Conservation (phyloP, 139 green algal species). For the Ulvella scutata region DNA sequence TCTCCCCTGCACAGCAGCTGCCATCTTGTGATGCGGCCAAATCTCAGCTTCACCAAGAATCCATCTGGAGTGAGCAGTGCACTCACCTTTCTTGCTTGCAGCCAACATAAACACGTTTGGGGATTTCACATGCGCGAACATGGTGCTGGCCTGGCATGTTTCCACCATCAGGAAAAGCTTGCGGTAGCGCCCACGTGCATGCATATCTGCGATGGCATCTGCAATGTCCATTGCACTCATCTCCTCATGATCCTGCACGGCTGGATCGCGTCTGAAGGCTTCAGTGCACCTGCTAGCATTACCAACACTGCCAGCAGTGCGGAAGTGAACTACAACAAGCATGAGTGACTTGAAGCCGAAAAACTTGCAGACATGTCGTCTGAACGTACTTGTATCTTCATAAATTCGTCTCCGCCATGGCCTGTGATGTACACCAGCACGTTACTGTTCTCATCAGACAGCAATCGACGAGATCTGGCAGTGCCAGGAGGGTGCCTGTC, state of each 20-base stretch:
- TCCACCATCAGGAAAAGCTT: conserved; percentile 83
- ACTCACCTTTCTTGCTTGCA: conserved; percentile 32
- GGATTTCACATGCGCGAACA: conserved; percentile 37
- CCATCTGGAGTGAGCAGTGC: too few relatives aligned
- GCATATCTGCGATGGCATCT: conserved; percentile 49
- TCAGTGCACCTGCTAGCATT: too few relatives aligned
- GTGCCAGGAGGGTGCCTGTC: conserved; percentile 43
- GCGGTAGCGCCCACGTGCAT: conserved; percentile 48
- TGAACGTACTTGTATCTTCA: conserved; percentile 81
- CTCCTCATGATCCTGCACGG: not conserved
- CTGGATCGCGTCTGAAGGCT: conserved; percentile 1
- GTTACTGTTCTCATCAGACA: conserved; percentile 51
- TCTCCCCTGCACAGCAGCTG: conserved; percentile 26
- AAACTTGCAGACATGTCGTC: too few relatives aligned
- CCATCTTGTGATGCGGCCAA: not conserved
- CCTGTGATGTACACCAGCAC: conserved; percentile 76
- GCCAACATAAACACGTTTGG: conserved; percentile 35
- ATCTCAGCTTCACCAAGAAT: too few relatives aligned
- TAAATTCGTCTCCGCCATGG: conserved; percentile 83
- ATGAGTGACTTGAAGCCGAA: not conserved
- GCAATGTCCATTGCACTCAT: conserved; percentile 18
- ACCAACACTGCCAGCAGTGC: too few relatives aligned
- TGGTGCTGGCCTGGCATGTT: conserved; percentile 75
- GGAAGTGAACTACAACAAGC: not conserved
- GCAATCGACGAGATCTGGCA: conserved; percentile 56